A percentile compares a stretch with the other conserved stretches of the same genome.
Evolutionary conservation across 176 grass and related monocot genomes (phyloP).

Genomic region (Aegilops bicornis): DNA sequence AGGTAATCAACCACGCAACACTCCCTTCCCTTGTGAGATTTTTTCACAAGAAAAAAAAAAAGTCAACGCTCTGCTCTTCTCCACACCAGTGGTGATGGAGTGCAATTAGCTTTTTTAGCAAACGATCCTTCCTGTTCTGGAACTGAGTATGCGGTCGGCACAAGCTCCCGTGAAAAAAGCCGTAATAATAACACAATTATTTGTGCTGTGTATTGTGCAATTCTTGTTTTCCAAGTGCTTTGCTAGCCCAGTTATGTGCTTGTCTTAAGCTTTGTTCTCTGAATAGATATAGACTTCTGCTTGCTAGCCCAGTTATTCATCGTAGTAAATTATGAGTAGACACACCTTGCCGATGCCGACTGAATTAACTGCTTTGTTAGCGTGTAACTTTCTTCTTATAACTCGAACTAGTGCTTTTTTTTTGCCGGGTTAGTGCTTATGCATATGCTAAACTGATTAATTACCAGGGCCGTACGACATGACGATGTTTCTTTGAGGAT

Average conservation of each 20-base stretch:
- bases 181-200: neutral
- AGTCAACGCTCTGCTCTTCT: neutral
- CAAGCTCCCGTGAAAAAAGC: neutral
- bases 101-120: neutral
- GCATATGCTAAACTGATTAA: neutral
- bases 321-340: neutral
- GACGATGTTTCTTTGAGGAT: conserved; percentile 72
- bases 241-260: no score
- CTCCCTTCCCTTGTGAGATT: neutral
- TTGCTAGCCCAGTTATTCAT: neutral
- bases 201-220: neutral
- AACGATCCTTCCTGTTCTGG: neutral
- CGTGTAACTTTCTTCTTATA: neutral
- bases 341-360: neutral
- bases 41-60: neutral
- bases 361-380: neutral
- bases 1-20: conserved; percentile 30
- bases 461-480: conserved; percentile 37
- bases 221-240: no score
- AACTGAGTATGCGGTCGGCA: neutral
- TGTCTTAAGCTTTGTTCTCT: neutral
- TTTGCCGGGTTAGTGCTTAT: neutral
- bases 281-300: neutral
- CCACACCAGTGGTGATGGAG: neutral
- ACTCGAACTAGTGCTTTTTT: no score